phyloP scores from a whole-genome alignment of 805 yeast genomes.

The Saccharomycopsis fibuligera region DNA sequence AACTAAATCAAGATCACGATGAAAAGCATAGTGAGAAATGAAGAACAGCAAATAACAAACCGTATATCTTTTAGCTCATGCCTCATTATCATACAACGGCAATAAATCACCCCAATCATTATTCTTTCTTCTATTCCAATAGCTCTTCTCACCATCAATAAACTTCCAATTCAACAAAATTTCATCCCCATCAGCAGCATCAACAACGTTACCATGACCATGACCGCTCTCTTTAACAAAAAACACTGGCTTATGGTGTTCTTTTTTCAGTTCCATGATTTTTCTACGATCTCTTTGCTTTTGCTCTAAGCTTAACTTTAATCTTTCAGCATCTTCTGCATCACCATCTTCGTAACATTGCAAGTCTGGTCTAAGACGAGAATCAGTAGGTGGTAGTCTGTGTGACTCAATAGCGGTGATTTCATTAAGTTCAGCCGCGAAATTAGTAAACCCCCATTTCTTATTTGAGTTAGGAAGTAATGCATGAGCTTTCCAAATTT shows the following conservation, averaged over 20 bases:
- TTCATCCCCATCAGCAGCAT: constrained; percentile 31
- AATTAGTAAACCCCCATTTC: constrained; percentile 82
- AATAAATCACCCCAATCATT: constrained; percentile 44
- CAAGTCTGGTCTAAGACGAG: constrained; percentile 86
- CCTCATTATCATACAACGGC: constrained; percentile 8
- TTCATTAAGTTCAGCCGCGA: constrained; percentile 76
- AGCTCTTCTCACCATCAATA: constrained; percentile 41
- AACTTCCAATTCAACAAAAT: constrained; percentile 35
- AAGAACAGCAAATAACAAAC: too few species aligned
- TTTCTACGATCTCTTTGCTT: constrained; percentile 73
- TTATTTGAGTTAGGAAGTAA: constrained; percentile 50
- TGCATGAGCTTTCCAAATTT: constrained; percentile 67
- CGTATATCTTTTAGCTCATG: too few species aligned
- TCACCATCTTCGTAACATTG: constrained; percentile 62
- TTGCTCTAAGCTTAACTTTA: constrained; percentile 68
- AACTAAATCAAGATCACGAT: too few species aligned
- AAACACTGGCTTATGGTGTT: constrained; percentile 42
- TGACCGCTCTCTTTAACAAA: constrained; percentile 32
- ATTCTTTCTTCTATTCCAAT: constrained; percentile 49
- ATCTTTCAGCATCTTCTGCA: constrained; percentile 61
- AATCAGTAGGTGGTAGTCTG: constrained; percentile 74
- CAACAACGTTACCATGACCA: constrained; percentile 21
- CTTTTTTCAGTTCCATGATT: constrained; percentile 40
- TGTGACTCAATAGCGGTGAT: constrained; percentile 65
- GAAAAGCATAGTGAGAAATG: too few species aligned